These are phyloP conservation scores for Lizonia empirigonia DNA, from an alignment of 2,329 filamentous ascomycete genomes.

Conservation along the genomic window DNA sequence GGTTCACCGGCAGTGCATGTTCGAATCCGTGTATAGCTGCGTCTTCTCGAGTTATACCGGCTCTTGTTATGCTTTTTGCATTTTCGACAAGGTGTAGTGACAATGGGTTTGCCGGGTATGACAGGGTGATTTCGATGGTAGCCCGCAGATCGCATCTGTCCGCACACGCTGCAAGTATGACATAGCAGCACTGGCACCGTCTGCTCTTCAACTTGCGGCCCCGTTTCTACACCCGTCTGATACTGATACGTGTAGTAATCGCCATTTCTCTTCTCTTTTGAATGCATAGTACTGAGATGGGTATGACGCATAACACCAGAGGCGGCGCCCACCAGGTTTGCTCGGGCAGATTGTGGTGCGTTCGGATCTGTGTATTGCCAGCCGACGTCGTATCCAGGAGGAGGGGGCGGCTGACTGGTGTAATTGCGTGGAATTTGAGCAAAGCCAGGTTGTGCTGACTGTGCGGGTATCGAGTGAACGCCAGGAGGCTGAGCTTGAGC, in stretches of 20 bases:
- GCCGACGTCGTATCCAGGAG: conserved; percentile 17
- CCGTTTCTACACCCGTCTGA: conserved; percentile 16
- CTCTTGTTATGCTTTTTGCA: conserved; percentile 38
- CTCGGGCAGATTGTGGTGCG: conserved; percentile 9
- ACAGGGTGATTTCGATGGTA: conserved; percentile 46
- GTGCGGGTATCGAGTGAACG: conserved; percentile 14
- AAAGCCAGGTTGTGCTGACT: conserved; percentile 18
- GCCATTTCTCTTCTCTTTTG: conserved; percentile 20
- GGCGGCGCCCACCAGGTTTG: neutral
- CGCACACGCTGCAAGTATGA: conserved; percentile 45
- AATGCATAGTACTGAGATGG: conserved; percentile 17
- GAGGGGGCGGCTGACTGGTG: conserved; percentile 17
- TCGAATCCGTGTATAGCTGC: conserved; percentile 27
- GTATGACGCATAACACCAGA: conserved; percentile 20
- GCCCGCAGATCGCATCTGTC: conserved; percentile 39
- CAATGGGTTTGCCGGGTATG: conserved; percentile 37
- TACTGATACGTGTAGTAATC: conserved; percentile 27
- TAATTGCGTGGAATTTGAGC: conserved; percentile 16
- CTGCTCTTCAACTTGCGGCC: conserved; percentile 21
- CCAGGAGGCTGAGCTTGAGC: neutral
- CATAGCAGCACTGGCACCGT: conserved; percentile 35
- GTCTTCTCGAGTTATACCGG: conserved; percentile 16
- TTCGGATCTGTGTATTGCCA: conserved; percentile 27
- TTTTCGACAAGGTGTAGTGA: conserved; percentile 35
- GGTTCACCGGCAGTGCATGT: conserved; percentile 31